Base-by-base conservation (phyloP, 2,329 filamentous ascomycete species). In the Pyricularia sp. region DNA sequence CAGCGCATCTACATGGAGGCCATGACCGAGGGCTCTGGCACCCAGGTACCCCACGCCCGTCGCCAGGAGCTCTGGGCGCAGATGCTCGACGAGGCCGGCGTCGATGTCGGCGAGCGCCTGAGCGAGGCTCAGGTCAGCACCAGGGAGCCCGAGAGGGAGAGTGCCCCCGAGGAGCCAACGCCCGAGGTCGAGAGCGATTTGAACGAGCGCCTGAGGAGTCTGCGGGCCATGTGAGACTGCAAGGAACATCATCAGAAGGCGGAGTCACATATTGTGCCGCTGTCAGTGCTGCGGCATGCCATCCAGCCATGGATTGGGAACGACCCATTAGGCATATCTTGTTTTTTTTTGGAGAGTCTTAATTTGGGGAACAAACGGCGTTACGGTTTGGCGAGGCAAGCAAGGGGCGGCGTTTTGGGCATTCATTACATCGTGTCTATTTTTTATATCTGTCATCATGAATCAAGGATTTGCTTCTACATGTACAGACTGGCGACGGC, bases 401-500 rank as follows among this genome's bases (percentile, higher is more conserved):
- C 30, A 33, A 55, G 55, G 58, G 30, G 31, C 59, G 50, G 59
- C 55, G 26, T 66, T 36, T 36, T 25, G 23, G 20, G 36, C 42
- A n/a, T 26, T 28, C 28, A 31, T 36, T 59, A 50, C 31, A 55
- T 23, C 42, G 25, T 33, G 3, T 64, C 31, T 64, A n/a, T 58
- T 67, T 12, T 36, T 36, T 28, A 28, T 63, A 66, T 63, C 63
- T 30, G 61, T 26, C 7, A 26, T 31, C 23, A 14, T 28, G 11
- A 65, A 65, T 23, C 17, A n/a, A 36, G 28, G 30, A 30, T 9
- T 25, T 65, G 4, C 11, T 65, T n/a, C 72, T 84, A 96, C 91
- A 96, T 94, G 76, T 96, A 97, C 76, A 97, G 79, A 77, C 90
- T 93, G 17, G 93, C 93, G 58, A 94, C 92, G 23, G 94, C 94